These are phyloP conservation scores for Plasmopara halstedii DNA, from an alignment of 352 stramenopile genomes.

Conservation along the genomic window DNA sequence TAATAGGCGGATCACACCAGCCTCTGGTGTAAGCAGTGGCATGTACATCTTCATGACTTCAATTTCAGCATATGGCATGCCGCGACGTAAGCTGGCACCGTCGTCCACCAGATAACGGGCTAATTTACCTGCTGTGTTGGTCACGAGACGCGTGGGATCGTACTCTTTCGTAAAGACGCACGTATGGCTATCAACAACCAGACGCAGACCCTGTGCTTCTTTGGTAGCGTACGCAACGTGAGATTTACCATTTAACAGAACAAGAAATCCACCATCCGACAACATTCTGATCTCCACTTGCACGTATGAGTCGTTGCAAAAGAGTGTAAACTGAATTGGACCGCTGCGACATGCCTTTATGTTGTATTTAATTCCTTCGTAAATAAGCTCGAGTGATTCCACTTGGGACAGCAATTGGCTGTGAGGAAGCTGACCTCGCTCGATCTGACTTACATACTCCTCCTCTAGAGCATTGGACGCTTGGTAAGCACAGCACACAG, in stretches of 20 bases:
- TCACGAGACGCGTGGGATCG: constrained; percentile 96
- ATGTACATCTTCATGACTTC: constrained; percentile 99
- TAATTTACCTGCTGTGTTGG: constrained; percentile 98
- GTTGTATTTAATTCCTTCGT: constrained; percentile 98
- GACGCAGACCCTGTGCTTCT: constrained; percentile 81
- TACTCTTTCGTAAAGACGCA: constrained; percentile 99
- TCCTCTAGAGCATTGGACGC: constrained; percentile 59
- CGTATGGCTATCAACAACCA: constrained; percentile 93
- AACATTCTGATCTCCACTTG: constrained; percentile 94
- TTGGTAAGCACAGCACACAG: constrained; percentile 79
- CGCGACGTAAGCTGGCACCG: constrained; percentile 81
- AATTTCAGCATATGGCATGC: constrained; percentile 84
- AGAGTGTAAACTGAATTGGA: constrained; percentile 88
- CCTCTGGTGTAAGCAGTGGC: constrained; percentile 96
- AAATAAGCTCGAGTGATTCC: constrained; percentile 95
- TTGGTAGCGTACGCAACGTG: constrained; percentile 96
- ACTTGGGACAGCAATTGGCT: constrained; percentile 78
- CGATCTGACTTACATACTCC: constrained; percentile 78
- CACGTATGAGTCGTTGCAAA: constrained; percentile 82
- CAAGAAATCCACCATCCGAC: constrained; percentile 97
- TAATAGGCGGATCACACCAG: constrained; percentile 91
- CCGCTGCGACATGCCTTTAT: constrained; percentile 88
- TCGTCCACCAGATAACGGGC: constrained; percentile 98
- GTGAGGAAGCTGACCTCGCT: constrained; percentile 90
- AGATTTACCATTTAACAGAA: constrained; percentile 94